phyloP scores from a whole-genome alignment of 2,329 filamentous ascomycete genomes.

The Cladosporium sp. region DNA sequence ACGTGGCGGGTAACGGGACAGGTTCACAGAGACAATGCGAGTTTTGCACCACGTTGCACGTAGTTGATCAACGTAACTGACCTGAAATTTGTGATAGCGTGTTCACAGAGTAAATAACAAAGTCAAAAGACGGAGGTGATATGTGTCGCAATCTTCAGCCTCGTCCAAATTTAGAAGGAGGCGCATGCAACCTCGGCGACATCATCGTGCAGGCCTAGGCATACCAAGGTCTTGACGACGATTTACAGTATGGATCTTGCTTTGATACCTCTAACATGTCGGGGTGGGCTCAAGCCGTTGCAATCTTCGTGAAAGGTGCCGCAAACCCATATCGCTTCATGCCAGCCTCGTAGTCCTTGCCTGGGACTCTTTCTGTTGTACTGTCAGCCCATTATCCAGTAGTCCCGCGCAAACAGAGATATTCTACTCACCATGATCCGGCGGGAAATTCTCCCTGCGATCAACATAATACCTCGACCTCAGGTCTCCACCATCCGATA shows the following conservation, averaged over 20 bases:
- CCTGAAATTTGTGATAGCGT: too few species aligned
- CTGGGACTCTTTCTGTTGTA: conserved; percentile 18
- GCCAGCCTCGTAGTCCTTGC: conserved; percentile 24
- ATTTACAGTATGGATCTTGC: too few species aligned
- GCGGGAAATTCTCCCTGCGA: conserved; percentile 38
- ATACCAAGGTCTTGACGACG: too few species aligned
- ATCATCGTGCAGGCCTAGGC: not conserved
- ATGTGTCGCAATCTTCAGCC: not conserved
- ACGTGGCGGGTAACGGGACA: not conserved
- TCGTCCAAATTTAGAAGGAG: not conserved
- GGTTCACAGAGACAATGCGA: not conserved
- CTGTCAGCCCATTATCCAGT: conserved; percentile 7
- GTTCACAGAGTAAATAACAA: too few species aligned
- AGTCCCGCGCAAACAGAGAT: too few species aligned
- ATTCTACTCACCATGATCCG: conserved; percentile 33
- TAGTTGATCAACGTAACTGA: too few species aligned
- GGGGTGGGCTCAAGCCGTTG: not conserved
- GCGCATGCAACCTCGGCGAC: not conserved
- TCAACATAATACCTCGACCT: conserved; percentile 41
- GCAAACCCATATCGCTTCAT: conserved; percentile 24
- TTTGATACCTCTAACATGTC: too few species aligned
- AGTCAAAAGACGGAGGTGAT: not conserved
- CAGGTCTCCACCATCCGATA: conserved; percentile 36
- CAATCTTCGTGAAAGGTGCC: conserved; percentile 22
- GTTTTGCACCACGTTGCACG: too few species aligned